Evolutionary conservation across 768 basidiomycete species (phyloP), one percentile per base, ranked within the genome.

Genomic region (Mrakia gelida): DNA sequence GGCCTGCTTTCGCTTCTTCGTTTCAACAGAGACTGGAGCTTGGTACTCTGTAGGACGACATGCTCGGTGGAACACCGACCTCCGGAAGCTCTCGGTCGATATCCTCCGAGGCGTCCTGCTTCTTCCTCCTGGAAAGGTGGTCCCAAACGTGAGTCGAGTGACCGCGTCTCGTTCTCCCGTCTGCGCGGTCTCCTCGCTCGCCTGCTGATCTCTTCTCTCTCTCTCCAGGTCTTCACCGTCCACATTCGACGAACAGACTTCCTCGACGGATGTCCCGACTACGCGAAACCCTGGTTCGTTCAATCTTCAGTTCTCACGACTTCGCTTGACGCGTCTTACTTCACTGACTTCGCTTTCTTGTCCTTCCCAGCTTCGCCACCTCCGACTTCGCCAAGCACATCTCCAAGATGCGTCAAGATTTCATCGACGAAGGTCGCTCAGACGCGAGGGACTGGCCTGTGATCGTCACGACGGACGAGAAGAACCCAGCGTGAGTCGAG

Each of bases 221-320:
- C 21, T 21, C 10, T 15, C 63, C 7, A 65, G 63, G 18, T 65
- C 32, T 21, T 65, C 18, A 65, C 63, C 32, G 16, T 65, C 63
- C 63, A 65, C 63, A 65, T 65, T 30, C 63, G 63, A 21, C 32
- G 63, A 32, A 65, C 63, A 34, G 63, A 65, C 32, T 38, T 65
- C 63, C 30, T 65, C 18, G 30, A 65, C 63, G 30, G 15, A 2
- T 65, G 63, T 38, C 63, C 63, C 16, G 63, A 32, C 21, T 65
- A 65, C 32, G 63, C 63, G 3, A 2, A 32, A 21, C 63, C 63
- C 15, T 65, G 63, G 59, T 59, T 59, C 59, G 59, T 59, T 11
- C 59, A 8, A 5, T 8, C 7, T 21, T 16, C 26, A 23, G 1
- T 16, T 56, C 21, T 56, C 54, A 16, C 9, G 4, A 38, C 23